Evolutionary conservation across 371 early-diverging fungal genomes (phyloP).

Genomic region (Quaeritorhiza haematococci): DNA sequence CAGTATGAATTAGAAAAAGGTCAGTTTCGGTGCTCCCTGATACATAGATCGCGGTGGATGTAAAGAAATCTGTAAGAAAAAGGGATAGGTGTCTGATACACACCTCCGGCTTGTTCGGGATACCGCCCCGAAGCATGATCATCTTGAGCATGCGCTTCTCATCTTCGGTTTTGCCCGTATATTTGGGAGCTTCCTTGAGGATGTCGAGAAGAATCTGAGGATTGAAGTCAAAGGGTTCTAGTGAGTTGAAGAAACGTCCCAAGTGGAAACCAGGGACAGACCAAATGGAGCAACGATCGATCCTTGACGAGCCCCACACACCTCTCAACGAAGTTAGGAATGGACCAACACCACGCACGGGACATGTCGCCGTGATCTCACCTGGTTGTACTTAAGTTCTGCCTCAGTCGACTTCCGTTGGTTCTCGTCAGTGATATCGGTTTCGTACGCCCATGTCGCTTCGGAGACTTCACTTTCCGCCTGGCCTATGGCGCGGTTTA

Average conservation of each 20-base stretch:
- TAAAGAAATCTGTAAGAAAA: background rate
- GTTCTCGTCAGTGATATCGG: constrained; percentile 19
- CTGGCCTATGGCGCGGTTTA: background rate
- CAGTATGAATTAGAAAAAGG: too few species aligned
- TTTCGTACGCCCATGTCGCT: constrained; percentile 10
- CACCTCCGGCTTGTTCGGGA: constrained; percentile 1
- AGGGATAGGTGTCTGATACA: background rate
- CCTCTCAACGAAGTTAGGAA: too few species aligned
- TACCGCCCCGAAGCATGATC: background rate
- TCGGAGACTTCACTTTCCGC: too few species aligned
- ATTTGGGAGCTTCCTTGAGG: background rate
- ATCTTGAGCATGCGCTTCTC: constrained; percentile 13
- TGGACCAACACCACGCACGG: too few species aligned
- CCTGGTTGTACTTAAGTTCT: background rate
- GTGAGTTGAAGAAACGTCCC: too few species aligned
- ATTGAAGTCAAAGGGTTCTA: too few species aligned
- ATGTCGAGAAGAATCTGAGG: constrained; percentile 2
- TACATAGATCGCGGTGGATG: background rate
- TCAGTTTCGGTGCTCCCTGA: too few species aligned
- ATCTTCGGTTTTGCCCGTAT: background rate
- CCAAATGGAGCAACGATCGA: background rate
- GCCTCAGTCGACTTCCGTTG: background rate
- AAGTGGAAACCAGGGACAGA: too few species aligned
- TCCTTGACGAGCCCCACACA: too few species aligned
- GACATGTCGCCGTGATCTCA: too few species aligned